phyloP scores from a whole-genome alignment of 805 yeast species.

The Jamesozyma jinghongensis region DNA sequence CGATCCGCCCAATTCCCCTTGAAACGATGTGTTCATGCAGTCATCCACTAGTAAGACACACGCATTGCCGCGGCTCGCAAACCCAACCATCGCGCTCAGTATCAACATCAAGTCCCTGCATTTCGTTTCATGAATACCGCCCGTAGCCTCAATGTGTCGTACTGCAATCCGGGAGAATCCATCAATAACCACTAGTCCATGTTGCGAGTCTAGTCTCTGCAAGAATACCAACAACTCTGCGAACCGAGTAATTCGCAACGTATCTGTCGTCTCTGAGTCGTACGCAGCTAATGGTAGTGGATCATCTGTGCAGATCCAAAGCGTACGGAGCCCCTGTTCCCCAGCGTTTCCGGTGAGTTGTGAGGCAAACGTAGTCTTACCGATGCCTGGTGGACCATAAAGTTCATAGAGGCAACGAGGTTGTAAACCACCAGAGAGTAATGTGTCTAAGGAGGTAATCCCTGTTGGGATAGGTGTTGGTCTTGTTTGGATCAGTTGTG shows the following conservation, averaged over 20 bases:
- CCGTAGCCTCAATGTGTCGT: slow-evolving; percentile 12
- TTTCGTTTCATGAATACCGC: slow-evolving; percentile 23
- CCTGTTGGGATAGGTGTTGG: slow-evolving; percentile 21
- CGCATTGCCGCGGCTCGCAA: slow-evolving; percentile 15
- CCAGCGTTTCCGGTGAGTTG: slow-evolving; percentile 11
- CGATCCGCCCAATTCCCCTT: slow-evolving; percentile 3
- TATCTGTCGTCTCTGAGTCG: neutral
- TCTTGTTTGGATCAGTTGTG: slow-evolving; percentile 23
- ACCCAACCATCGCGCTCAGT: slow-evolving; percentile 24
- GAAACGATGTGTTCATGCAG: slow-evolving; percentile 28
- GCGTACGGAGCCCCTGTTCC: slow-evolving; percentile 11
- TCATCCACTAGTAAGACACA: slow-evolving; percentile 23
- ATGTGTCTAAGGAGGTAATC: slow-evolving; percentile 15
- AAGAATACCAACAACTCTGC: slow-evolving; percentile 22
- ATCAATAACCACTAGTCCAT: slow-evolving; percentile 21
- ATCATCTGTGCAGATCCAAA: slow-evolving; percentile 26
- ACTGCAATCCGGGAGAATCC: slow-evolving; percentile 27
- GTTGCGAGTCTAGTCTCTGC: slow-evolving; percentile 10
- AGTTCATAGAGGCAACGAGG: slow-evolving; percentile 25
- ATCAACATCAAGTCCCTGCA: slow-evolving; percentile 20
- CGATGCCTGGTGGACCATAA: slow-evolving; percentile 30
- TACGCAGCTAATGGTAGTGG: slow-evolving; percentile 5
- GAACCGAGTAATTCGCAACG: slow-evolving; percentile 16
- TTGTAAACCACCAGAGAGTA: slow-evolving; percentile 21
- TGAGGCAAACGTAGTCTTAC: slow-evolving; percentile 22